Conservation (phyloP, 2,329 filamentous ascomycete species). For the Proliferodiscus dingleyae region DNA sequence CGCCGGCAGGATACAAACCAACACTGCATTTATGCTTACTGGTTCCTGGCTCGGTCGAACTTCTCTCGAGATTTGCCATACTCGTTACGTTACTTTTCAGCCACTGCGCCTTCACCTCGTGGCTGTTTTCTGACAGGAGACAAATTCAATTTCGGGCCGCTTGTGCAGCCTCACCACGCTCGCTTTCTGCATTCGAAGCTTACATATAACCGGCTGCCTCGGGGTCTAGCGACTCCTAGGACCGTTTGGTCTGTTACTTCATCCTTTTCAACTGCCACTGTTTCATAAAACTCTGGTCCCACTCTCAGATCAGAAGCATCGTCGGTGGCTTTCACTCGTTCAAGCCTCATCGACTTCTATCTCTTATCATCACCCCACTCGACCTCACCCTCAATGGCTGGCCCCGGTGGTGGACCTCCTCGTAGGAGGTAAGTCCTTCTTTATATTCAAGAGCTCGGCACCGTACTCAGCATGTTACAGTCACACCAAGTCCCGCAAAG, state of each 20-base stretch:
- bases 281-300: slow-evolving; percentile 10
- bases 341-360: slow-evolving; percentile 34
- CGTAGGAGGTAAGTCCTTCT: slow-evolving; percentile 51
- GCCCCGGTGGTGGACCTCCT: slow-evolving; percentile 90
- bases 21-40: slow-evolving; percentile 24
- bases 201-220: slow-evolving; percentile 28
- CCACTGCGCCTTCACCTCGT: slow-evolving; percentile 22
- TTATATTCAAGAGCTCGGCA: not conserved
- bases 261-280: slow-evolving; percentile 9
- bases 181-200: slow-evolving; percentile 23
- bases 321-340: slow-evolving; percentile 34
- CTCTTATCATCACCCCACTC: slow-evolving; percentile 8
- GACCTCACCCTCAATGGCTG: slow-evolving; percentile 65
- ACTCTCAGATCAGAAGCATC: slow-evolving; percentile 20
- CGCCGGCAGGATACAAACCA: slow-evolving; percentile 7
- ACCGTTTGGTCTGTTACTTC: slow-evolving; percentile 16
- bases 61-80: slow-evolving; percentile 16
- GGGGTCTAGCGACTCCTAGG: slow-evolving; percentile 16
- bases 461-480: slow-evolving; percentile 42
- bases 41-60: slow-evolving; percentile 12
- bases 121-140: slow-evolving; percentile 17
- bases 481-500: slow-evolving; percentile 98
- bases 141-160: slow-evolving; percentile 9
- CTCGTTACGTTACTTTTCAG: slow-evolving; percentile 29
- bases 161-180: slow-evolving; percentile 28